A percentile compares a stretch with the other conserved stretches of the same genome.
Conservation (phyloP, 2,329 filamentous ascomycete genomes). For the Ophiostoma novo-ulmi region DNA sequence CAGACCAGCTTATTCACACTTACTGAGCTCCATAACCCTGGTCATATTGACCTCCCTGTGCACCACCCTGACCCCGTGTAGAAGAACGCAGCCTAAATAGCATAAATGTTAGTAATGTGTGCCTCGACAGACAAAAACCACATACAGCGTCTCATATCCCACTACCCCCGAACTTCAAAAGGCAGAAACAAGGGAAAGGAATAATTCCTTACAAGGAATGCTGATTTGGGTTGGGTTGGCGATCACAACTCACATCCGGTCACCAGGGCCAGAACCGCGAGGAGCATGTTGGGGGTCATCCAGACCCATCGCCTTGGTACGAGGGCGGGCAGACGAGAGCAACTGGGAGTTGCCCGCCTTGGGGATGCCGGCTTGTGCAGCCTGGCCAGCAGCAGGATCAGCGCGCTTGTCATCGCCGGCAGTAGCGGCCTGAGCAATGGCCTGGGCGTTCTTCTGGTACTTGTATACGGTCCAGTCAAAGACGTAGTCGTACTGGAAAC, state of each 20-base stretch:
- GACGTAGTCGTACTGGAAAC: slow-evolving; percentile 99
- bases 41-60: slow-evolving; percentile 31
- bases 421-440: slow-evolving; percentile 77
- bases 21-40: slow-evolving; percentile 34
- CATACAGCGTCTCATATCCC: slow-evolving; percentile 12
- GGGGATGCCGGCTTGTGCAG: slow-evolving; percentile 33
- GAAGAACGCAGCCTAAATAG: slow-evolving; percentile 65
- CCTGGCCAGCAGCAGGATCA: slow-evolving; percentile 58
- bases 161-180: slow-evolving; percentile 21
- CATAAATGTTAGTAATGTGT: slow-evolving; percentile 1
- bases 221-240: slow-evolving; percentile 41
- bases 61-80: slow-evolving; percentile 55
- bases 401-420: slow-evolving; percentile 75
- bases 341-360: slow-evolving; percentile 55
- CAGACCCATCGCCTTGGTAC: slow-evolving; percentile 60
- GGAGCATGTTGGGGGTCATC: slow-evolving; percentile 48
- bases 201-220: slow-evolving; percentile 88
- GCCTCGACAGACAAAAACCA: neutral
- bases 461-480: slow-evolving; percentile 99
- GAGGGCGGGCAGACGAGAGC: slow-evolving; percentile 70
- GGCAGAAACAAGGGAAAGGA: slow-evolving; percentile 75
- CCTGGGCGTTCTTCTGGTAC: slow-evolving; percentile 98
- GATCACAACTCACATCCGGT: slow-evolving; percentile 90
- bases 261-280: slow-evolving; percentile 66
- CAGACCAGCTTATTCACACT: neutral